Percentiles rank a stretch among this genome's conserved stretches.
Conservation (phyloP, 2,329 filamentous ascomycete genomes). For the Grosmannia penicillata region DNA sequence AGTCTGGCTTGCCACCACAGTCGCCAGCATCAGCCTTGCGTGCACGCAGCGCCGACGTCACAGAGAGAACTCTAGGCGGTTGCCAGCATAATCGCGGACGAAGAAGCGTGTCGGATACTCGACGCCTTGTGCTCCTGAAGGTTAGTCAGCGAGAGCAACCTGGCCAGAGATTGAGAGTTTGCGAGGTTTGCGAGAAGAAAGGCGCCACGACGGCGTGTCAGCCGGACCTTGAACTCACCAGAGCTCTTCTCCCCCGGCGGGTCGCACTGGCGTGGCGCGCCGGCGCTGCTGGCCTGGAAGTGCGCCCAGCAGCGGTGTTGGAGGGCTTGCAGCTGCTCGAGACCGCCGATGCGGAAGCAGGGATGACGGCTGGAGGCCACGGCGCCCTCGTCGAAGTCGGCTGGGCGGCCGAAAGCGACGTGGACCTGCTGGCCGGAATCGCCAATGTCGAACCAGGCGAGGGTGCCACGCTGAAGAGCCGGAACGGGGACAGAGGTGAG, state of each 20-base stretch:
- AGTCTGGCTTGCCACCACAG: background rate
- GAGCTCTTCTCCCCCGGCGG: constrained; percentile 29
- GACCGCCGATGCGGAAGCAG: constrained; percentile 38
- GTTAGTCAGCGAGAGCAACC: background rate
- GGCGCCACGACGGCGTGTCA: too few species aligned
- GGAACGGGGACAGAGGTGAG: constrained; percentile 38
- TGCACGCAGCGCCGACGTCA: constrained; percentile 10
- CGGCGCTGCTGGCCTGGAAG: constrained; percentile 27
- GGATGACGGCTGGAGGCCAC: constrained; percentile 33
- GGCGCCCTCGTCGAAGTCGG: constrained; percentile 14
- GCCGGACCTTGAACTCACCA: constrained; percentile 11
- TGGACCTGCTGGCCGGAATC: constrained; percentile 40
- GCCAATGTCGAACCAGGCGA: constrained; percentile 48
- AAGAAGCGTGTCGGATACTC: constrained; percentile 51
- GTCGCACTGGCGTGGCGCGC: constrained; percentile 39
- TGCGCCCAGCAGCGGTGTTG: constrained; percentile 36
- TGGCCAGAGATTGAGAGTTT: background rate
- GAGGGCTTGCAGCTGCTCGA: constrained; percentile 30
- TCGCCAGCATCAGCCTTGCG: background rate
- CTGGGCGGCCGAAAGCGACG: constrained; percentile 27
- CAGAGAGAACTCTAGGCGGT: constrained; percentile 36
- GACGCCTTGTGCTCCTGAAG: constrained; percentile 28
- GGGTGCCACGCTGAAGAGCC: constrained; percentile 28
- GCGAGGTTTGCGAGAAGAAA: background rate
- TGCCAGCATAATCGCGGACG: constrained; percentile 41